phyloP scores from a whole-genome alignment of 1,139 yeast genomes.

The Geotrichum aggregatum region DNA sequence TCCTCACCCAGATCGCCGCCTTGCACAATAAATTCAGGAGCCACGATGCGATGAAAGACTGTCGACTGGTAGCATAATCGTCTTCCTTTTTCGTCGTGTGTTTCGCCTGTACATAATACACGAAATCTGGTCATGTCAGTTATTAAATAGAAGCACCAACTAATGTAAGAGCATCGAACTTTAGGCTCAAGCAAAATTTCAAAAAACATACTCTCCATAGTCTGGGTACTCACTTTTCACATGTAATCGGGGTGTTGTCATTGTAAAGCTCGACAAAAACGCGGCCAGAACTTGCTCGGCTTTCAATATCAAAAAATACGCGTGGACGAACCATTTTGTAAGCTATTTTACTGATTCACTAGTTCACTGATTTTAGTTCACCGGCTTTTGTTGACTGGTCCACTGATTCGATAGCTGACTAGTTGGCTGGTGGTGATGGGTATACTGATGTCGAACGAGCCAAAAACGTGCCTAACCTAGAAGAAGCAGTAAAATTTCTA shows the following conservation, averaged over 20 bases:
- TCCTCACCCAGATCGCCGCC: constrained; percentile 57
- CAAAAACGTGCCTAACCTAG: too few species aligned
- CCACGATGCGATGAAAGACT: constrained; percentile 62
- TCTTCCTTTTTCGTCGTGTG: constrained; percentile 13
- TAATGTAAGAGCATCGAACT: too few species aligned
- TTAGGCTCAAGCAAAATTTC: too few species aligned
- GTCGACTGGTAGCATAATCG: constrained; percentile 42
- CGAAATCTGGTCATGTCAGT: constrained; percentile 3
- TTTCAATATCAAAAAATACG: constrained; percentile 57
- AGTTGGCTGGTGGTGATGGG: too few species aligned
- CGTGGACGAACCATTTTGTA: constrained; percentile 23
- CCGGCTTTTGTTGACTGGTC: too few species aligned
- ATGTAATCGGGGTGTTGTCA: constrained; percentile 56
- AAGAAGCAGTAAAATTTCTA: too few species aligned
- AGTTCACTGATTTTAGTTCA: too few species aligned
- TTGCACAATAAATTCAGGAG: constrained; percentile 69
- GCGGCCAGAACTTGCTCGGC: constrained; percentile 54
- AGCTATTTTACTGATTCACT: too few species aligned
- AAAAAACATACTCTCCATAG: too few species aligned
- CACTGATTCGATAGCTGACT: too few species aligned
- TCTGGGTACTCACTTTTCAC: constrained; percentile 51
- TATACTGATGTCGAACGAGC: too few species aligned
- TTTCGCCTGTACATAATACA: constrained; percentile 31
- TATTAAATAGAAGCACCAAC: constrained; percentile 42
- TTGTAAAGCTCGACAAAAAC: constrained; percentile 56